Conservation (phyloP, 345 rosid genomes). For the Ceriops zippeliana region DNA sequence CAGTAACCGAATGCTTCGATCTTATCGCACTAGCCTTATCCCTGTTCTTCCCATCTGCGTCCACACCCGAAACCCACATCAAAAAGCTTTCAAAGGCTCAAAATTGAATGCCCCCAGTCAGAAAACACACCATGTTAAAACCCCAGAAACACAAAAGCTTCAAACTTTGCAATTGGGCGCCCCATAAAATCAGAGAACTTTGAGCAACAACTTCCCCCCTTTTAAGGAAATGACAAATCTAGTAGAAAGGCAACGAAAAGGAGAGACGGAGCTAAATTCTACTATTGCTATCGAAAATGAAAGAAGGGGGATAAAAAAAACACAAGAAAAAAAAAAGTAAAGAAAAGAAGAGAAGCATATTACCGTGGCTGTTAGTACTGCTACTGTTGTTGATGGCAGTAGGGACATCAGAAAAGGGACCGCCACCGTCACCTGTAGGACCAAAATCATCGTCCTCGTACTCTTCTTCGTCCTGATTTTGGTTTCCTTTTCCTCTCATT, state of each 20-base stretch:
- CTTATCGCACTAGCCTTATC: constrained; percentile 76
- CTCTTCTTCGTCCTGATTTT: constrained; percentile 59
- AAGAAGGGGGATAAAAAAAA: not conserved
- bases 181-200: not conserved
- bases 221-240: not conserved
- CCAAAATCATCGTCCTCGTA: constrained; percentile 72
- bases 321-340: not conserved
- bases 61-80: constrained; percentile 17
- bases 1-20: constrained; percentile 93
- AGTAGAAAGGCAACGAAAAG: constrained; percentile 10
- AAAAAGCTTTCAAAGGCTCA: not conserved
- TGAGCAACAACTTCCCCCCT: too few species aligned
- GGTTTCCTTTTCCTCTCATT: constrained; percentile 77
- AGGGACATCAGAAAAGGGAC: constrained; percentile 42
- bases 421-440: constrained; percentile 46
- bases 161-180: not conserved
- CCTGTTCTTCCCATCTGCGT: constrained; percentile 61
- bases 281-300: not conserved
- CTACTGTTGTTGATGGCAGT: constrained; percentile 12
- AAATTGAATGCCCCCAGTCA: not conserved
- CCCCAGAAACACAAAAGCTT: not conserved
- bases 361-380: constrained; percentile 23
- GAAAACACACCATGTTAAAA: not conserved
- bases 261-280: constrained; percentile 35
- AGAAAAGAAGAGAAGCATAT: too few species aligned